Evolutionary conservation across 2,329 filamentous ascomycete species (phyloP).

Genomic region (Penicillium brevicompactum): DNA sequence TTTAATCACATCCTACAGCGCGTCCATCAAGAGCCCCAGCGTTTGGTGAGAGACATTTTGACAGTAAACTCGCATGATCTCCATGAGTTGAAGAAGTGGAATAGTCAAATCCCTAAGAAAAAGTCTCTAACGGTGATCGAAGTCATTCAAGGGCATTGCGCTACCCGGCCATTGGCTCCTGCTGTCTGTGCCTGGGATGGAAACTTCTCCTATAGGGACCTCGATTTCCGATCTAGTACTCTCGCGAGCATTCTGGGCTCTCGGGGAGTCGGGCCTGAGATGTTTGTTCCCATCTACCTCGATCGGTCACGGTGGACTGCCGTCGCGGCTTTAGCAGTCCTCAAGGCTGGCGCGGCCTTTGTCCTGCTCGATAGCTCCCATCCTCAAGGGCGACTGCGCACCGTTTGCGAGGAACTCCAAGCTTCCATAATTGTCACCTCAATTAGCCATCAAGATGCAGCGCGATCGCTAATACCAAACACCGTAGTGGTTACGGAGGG

Average conservation of each 20-base stretch:
- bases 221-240: not conserved
- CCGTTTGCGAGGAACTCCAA: not conserved
- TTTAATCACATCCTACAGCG: conserved; percentile 14
- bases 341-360: not conserved
- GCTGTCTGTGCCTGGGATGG: conserved; percentile 33
- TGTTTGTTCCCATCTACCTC: conserved; percentile 14
- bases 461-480: too few species aligned
- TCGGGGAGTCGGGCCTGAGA: conserved; percentile 31
- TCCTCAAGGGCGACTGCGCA: not conserved
- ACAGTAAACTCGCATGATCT: conserved; percentile 1
- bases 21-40: conserved; percentile 19
- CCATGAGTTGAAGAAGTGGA: conserved; percentile 2
- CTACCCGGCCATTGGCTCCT: conserved; percentile 8
- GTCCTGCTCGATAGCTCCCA: not conserved
- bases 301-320: not conserved
- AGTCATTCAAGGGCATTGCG: not conserved
- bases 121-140: not conserved
- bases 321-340: not conserved
- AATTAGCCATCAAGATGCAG: too few species aligned
- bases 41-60: not conserved
- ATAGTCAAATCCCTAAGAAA: not conserved
- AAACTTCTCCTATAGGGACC: not conserved
- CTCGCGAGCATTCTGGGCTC: conserved; percentile 16
- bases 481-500: too few species aligned
- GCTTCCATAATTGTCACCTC: not conserved